Evolutionary conservation across 345 rosid species (phyloP), one percentile per base, ranked within the genome.

Genomic region (Bruguiera parviflora): DNA sequence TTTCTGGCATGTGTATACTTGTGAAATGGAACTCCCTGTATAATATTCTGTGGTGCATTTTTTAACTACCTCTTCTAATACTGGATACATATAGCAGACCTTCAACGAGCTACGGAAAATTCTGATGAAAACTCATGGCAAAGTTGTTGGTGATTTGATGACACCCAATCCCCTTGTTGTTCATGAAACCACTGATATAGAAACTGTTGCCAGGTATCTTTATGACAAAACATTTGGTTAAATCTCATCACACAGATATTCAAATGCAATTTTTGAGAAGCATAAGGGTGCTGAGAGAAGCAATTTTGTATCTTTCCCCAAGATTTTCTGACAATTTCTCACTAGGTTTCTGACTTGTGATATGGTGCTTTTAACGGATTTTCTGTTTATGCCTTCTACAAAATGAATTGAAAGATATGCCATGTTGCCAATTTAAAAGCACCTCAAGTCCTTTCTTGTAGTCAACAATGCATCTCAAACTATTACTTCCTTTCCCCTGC

Each of bases 71-170:
- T 3, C 29, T 75, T 27, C 69, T 80, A 31, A 80, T 72, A 78
- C 59, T 67, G 20, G 47, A 21, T 60, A 53, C 31, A 55, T 8
- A 24, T 57, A 59, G 75, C 88, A 94, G 97, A 75, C 89, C 15
- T 94, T 94, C 68, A 94, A 91, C 46, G 82, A 88, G 80, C 77
- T 94, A 63, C 98, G 91, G 78, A 88, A 86, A 75, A 75, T 89
- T 68, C 81, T 94, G 5, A 84, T 69, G 65, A 91, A 94, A 86
- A 91, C 84, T 51, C 78, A 86, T 58, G 97, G 97, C 20, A 91
- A 86, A 84, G 90, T 89, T 57, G 87, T 91, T 29, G 98, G 97
- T 60, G 96, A 94, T 75, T 79, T 94, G 89, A 94, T 94, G 98
- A 91, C 97, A 0, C 85, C 96, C 52, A 81, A 91, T 70, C 97